Conservation (phyloP, 225 moss, liverwort and hornwort genomes). For the Ulota crispa region DNA sequence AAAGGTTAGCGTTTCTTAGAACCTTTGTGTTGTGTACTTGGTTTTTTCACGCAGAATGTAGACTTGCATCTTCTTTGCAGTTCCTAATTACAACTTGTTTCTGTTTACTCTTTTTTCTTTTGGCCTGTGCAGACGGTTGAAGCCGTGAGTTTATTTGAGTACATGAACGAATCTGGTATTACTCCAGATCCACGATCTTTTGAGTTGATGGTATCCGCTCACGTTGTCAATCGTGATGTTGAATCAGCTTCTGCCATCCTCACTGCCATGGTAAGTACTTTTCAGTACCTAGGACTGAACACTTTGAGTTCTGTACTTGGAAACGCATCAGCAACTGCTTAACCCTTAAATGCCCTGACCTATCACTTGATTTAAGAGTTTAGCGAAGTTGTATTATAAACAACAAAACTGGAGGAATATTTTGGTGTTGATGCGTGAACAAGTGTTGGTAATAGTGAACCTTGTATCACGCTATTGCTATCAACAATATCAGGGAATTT, state of each 20-base stretch:
- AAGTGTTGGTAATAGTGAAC: too few species aligned
- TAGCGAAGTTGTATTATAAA: too few species aligned
- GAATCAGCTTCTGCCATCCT: slow-evolving; percentile 62
- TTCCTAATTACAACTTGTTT: background rate
- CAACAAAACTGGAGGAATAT: too few species aligned
- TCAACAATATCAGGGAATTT: background rate
- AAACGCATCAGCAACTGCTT: background rate
- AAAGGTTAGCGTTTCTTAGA: slow-evolving; percentile 52
- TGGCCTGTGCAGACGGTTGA: slow-evolving; percentile 50
- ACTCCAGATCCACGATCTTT: slow-evolving; percentile 72
- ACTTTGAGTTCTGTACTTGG: background rate
- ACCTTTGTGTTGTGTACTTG: background rate
- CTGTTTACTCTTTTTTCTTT: background rate
- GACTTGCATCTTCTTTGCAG: slow-evolving; percentile 10
- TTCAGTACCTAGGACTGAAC: background rate
- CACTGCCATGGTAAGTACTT: slow-evolving; percentile 53
- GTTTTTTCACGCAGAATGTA: background rate
- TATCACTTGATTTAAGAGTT: too few species aligned
- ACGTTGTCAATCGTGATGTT: slow-evolving; percentile 75
- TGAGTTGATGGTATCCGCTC: slow-evolving; percentile 65
- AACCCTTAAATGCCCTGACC: too few species aligned
- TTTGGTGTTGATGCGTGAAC: too few species aligned
- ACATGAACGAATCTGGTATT: slow-evolving; percentile 71
- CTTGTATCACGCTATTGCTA: too few species aligned
- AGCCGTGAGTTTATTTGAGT: slow-evolving; percentile 72